These are phyloP conservation scores for Austroboletus eburneus DNA, from an alignment of 768 basidiomycete species.

Conservation along the genomic window DNA sequence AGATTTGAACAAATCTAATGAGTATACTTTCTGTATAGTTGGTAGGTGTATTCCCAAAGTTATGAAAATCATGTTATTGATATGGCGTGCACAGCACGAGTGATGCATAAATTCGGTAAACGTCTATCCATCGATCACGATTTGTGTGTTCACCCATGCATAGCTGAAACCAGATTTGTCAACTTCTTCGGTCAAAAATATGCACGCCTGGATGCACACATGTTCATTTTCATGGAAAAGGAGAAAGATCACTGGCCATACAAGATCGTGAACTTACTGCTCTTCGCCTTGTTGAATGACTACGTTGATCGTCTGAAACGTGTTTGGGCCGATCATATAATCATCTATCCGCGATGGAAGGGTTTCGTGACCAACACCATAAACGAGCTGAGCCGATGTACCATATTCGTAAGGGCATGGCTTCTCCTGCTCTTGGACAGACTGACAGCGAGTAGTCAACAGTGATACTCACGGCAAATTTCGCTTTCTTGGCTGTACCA, in stretches of 20 bases:
- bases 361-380: constrained; percentile 38
- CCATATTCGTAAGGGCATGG: constrained; percentile 38
- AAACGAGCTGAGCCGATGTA: constrained; percentile 45
- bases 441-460: background rate
- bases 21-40: background rate
- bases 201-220: constrained; percentile 30
- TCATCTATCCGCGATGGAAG: constrained; percentile 37
- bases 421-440: too few relatives aligned
- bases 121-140: background rate
- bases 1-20: background rate
- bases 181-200: constrained; percentile 36
- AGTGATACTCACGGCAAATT: background rate
- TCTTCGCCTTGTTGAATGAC: constrained; percentile 44
- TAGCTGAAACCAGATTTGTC: constrained; percentile 26
- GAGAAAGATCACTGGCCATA: background rate
- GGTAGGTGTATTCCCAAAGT: background rate
- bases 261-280: constrained; percentile 15
- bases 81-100: background rate
- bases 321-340: constrained; percentile 42
- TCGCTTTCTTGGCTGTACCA: constrained; percentile 12
- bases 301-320: constrained; percentile 38
- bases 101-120: background rate
- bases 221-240: constrained; percentile 18
- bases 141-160: background rate
- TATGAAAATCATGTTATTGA: background rate